These are phyloP conservation scores for Trichoderma cornu-damae DNA, from an alignment of 2,329 filamentous ascomycete species.

Conservation along the genomic window DNA sequence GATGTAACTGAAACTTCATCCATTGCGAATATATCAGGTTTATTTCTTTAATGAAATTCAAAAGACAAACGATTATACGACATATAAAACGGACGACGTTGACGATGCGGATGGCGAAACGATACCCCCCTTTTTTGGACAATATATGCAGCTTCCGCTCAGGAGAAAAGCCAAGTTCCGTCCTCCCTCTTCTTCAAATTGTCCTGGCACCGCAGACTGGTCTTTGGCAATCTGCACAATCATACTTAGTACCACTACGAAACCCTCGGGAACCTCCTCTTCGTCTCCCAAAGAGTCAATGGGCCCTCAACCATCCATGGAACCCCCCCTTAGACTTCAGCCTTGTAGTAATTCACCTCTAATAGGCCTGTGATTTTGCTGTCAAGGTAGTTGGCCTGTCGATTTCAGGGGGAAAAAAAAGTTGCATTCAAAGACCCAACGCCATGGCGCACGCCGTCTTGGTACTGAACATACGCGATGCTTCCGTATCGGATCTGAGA, in stretches of 20 bases:
- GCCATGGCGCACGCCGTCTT: background rate
- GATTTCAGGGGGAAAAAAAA: too few relatives aligned
- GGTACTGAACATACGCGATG: too few relatives aligned
- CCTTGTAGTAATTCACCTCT: background rate
- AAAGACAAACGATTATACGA: too few relatives aligned
- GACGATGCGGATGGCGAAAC: background rate
- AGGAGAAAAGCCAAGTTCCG: background rate
- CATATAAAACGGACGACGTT: background rate
- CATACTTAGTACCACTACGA: too few relatives aligned
- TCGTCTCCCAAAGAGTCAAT: background rate
- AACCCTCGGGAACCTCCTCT: background rate
- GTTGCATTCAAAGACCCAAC: background rate
- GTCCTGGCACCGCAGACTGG: constrained; percentile 13
- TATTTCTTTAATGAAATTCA: background rate
- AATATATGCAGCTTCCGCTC: constrained; percentile 14
- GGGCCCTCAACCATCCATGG: background rate
- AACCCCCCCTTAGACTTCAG: background rate
- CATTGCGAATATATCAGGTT: background rate
- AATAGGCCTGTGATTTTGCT: background rate
- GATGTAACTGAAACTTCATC: too few relatives aligned
- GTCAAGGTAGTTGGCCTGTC: background rate
- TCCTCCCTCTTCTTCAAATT: constrained; percentile 1
- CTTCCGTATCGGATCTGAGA: background rate
- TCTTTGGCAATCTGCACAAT: too few relatives aligned
- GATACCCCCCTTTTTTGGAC: background rate